These are phyloP conservation scores for Nakaseomyces nivariensis DNA, from an alignment of 1,139 yeast species.

Conservation along the genomic window DNA sequence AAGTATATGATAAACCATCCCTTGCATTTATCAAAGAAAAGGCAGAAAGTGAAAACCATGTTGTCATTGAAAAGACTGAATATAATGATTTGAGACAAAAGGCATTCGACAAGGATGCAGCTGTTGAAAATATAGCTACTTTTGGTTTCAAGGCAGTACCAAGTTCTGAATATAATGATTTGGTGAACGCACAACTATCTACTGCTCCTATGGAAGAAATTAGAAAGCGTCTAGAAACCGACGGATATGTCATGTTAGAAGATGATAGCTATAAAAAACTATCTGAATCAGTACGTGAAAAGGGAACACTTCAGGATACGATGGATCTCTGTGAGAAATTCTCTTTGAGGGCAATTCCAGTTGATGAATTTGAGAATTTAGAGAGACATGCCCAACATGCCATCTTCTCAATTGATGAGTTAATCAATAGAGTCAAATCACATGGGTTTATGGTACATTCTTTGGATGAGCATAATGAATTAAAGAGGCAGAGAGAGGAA, in stretches of 20 bases:
- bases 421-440: not conserved
- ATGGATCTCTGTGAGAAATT: constrained; percentile 5
- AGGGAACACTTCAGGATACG: constrained; percentile 7
- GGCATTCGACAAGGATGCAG: not conserved
- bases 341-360: constrained; percentile 8
- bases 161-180: constrained; percentile 4
- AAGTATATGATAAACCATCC: constrained; percentile 21
- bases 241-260: not conserved
- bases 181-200: constrained; percentile 3
- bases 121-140: not conserved
- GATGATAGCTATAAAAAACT: constrained; percentile 16
- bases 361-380: constrained; percentile 20
- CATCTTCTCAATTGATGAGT: constrained; percentile 2
- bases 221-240: not conserved
- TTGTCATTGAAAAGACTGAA: constrained; percentile 3
- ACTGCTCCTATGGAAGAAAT: not conserved
- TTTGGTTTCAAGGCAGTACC: constrained; percentile 1
- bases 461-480: not conserved
- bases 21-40: constrained; percentile 21
- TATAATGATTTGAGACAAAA: constrained; percentile 1
- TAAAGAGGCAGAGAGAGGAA: constrained; percentile 2
- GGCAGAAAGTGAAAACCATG: constrained; percentile 19
- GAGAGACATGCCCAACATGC: constrained; percentile 10
- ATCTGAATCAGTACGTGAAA: constrained; percentile 20
- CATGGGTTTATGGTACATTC: constrained; percentile 1